Base-by-base conservation (phyloP, 768 basidiomycete genomes). In the Suillus lakei region DNA sequence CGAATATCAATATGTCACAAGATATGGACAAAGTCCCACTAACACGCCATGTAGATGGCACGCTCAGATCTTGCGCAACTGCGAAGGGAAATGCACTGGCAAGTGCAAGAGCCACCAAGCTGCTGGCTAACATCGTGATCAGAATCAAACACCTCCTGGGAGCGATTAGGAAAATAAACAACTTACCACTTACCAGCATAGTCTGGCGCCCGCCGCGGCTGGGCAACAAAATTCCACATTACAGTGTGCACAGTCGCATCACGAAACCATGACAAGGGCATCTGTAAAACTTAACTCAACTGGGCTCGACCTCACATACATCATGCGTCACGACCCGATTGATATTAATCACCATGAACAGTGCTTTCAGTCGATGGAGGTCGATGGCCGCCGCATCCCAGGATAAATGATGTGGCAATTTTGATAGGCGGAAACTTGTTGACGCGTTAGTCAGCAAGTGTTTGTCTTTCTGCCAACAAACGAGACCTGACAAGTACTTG, bases 1-100 rank as follows among this genome's bases (percentile, higher is more conserved):
- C 15, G 23, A 50, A 26, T 10, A 26, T 36, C 54, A 10, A 21
- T 60, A 34, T 54, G 43, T 21, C 23, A 15, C 15, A 62, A 32
- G 9, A 32, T 16, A 50, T 46, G 15, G 21, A 51, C 48, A 39
- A 18, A 16, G 16, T 16, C 18, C 23, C 5, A 77, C 80, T 10
- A 61, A 84, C 83, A 72, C 82, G 78, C 82, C 84, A 85, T 51
- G 74, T 76, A 9, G 74, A 61, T 34, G 82, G 82, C 4, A 82
- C 79, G 30, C 76, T 73, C n/a, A 84, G 73, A 67, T 81, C 75
- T 66, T 82, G 83, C n/a, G 56, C 69, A 34, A 77, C 79, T n/a
- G 28, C 50, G n/a, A 63, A 60, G 34, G 61, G 54, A 44, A 62
- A 60, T 26, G 60, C n/a, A n/a, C n/a, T n/a, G n/a, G n/a, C 26